phyloP scores from a whole-genome alignment of 495 filamentous ascomycete species.

The Aspergillus sclerotiicarbonarius region DNA sequence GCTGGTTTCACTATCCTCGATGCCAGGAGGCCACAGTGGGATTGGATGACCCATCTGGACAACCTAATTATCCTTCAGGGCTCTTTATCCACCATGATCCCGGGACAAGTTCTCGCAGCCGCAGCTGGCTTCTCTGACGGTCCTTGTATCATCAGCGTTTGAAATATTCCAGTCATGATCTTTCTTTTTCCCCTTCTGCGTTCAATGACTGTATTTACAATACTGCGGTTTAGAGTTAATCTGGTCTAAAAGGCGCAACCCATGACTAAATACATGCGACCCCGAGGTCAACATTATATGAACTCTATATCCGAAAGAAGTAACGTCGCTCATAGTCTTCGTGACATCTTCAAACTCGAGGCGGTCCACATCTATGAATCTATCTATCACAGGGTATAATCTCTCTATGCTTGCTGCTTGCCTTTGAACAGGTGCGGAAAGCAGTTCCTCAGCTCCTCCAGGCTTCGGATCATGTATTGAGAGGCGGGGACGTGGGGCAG shows the following conservation, averaged over 20 bases:
- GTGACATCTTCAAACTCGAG: not conserved
- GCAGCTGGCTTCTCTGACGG: too few species aligned
- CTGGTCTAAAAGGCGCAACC: not conserved
- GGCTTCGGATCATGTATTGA: constrained; percentile 64
- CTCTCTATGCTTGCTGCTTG: not conserved
- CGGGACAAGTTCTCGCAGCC: too few species aligned
- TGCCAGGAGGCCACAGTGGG: too few species aligned
- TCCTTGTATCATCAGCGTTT: too few species aligned
- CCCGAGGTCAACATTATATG: not conserved
- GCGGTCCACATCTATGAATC: not conserved
- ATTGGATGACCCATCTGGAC: too few species aligned
- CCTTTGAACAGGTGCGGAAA: constrained; percentile 78
- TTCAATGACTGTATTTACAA: too few species aligned
- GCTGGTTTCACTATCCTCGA: too few species aligned
- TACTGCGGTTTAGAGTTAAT: too few species aligned
- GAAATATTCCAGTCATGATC: too few species aligned
- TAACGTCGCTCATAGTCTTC: constrained; percentile 1
- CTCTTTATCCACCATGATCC: too few species aligned
- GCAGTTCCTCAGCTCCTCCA: constrained; percentile 67
- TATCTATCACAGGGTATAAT: not conserved
- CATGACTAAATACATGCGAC: not conserved
- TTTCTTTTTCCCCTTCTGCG: too few species aligned
- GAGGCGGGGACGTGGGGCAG: constrained; percentile 58
- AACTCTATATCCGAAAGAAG: not conserved
- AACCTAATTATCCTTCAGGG: too few species aligned